These are phyloP conservation scores for Solanum etuberosum DNA, from an alignment of 257 asterid species.

Conservation along the genomic window DNA sequence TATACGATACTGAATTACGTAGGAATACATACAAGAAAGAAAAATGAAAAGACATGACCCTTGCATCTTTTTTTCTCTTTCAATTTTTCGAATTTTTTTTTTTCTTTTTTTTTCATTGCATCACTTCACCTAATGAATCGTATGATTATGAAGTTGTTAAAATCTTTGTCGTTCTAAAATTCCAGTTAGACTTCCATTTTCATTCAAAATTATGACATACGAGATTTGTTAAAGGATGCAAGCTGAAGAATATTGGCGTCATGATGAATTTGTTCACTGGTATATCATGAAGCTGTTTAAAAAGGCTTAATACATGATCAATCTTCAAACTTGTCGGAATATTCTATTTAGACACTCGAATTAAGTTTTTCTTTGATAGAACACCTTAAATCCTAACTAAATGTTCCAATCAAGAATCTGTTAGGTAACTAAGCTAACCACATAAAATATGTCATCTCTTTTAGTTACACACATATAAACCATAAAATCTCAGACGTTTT, in stretches of 20 bases:
- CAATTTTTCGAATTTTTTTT: not conserved
- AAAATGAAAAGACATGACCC: not conserved
- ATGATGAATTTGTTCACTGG: not conserved
- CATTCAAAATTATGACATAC: not conserved
- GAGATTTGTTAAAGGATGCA: not conserved
- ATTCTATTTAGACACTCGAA: not conserved
- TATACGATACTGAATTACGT: not conserved
- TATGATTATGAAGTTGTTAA: not conserved
- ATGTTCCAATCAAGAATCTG: not conserved
- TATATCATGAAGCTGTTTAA: not conserved
- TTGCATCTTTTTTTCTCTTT: not conserved
- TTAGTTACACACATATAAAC: too few species aligned
- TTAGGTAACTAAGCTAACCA: not conserved
- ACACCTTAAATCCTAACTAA: not conserved
- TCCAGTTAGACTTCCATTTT: not conserved
- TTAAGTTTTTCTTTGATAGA: not conserved
- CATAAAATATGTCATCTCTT: too few species aligned
- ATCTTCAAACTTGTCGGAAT: rapidly evolving
- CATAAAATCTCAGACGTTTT: not conserved
- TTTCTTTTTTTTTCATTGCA: not conserved
- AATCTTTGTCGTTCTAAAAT: not conserved
- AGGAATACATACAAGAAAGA: not conserved
- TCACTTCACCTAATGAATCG: not conserved
- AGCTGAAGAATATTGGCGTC: not conserved
- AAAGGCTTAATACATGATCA: not conserved